Evolutionary conservation across 345 rosid genomes (phyloP).

Genomic region (Linum lewisii): DNA sequence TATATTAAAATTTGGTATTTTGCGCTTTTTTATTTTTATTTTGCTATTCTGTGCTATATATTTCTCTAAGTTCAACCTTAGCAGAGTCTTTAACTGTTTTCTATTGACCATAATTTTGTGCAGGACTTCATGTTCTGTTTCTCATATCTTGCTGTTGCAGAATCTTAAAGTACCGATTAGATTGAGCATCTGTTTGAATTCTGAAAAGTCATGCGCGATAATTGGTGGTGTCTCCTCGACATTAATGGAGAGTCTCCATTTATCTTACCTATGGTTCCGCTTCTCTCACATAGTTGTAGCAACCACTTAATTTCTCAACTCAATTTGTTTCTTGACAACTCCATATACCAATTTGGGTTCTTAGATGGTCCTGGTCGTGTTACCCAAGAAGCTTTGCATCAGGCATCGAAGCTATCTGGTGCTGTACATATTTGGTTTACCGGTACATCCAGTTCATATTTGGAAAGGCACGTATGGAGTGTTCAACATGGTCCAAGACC

Average conservation of each 20-base stretch:
- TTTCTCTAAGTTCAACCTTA: no score
- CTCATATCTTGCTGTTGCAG: no score
- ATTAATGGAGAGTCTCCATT: constrained; percentile 34
- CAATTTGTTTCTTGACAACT: constrained; percentile 24
- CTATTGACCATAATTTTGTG: no score
- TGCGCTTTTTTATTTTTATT: no score
- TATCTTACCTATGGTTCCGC: constrained; percentile 38
- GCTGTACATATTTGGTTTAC: constrained; percentile 47
- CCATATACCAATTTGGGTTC: constrained; percentile 22
- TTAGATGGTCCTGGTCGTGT: constrained; percentile 36
- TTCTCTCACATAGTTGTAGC: constrained; percentile 30
- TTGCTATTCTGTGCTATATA: no score
- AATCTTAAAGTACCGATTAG: no score
- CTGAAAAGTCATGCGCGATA: constrained; percentile 25
- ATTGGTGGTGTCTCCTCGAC: constrained; percentile 40
- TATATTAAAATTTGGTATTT: no score
- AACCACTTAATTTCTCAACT: constrained; percentile 32
- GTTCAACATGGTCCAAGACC: constrained; percentile 20
- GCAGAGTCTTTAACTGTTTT: no score
- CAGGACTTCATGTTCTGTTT: no score
- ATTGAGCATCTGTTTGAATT: not conserved
- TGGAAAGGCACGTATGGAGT: constrained; percentile 29
- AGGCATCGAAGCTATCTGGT: constrained; percentile 55
- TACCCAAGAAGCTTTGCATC: constrained; percentile 45
- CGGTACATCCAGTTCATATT: constrained; percentile 34